Base-by-base conservation (phyloP, 352 stramenopile genomes). In the Blastocystis hominis region DNA sequence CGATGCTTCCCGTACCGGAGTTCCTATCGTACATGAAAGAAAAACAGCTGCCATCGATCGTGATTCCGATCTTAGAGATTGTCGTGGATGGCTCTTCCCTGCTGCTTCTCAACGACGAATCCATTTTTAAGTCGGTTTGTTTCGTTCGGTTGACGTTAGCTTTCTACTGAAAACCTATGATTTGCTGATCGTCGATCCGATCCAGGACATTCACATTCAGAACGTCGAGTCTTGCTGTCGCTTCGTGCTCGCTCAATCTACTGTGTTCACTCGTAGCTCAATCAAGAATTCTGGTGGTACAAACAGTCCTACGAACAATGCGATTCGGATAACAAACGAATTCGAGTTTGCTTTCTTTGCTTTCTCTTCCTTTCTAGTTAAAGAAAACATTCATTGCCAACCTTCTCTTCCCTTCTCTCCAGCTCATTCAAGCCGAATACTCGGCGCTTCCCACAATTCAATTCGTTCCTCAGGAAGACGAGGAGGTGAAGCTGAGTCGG, bases 381-480 rank as follows among this genome's bases (percentile, higher is more conserved):
- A 80, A 80, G 50, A 80, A 62, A 36, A 24, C 42, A 20, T 80
- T 80, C 24, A 80, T 80, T 10, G 15, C 69, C 9, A 62, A n/a
- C 20, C 42, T 80, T 9, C 69, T 80, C 69, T 80, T 80, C 24
- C 69, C 69, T 44, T 61, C 36, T 36, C 69, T 80, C 17, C 69
- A 80, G 30, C 24, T 80, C 20, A 80, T 80, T 38, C 20, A 63
- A 30, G 3, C 10, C 24, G 69, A 80, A 7, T 42, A 61, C 20
- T n/a, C 13, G 46, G 20, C 24, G 54, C 15, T 80, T 3, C 9
- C 17, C 7, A 7, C 9, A 0, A 68, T n/a, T 36, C 7, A 36
- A 20, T 68, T 68, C 30, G 24, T 68, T 68, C 10, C 59, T 68
- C 17, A n/a, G 24, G 59, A 68, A 36, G 59, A 68, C 7, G 7